phyloP scores from a whole-genome alignment of 495 filamentous ascomycete genomes.

The Cairneyella variabilis region DNA sequence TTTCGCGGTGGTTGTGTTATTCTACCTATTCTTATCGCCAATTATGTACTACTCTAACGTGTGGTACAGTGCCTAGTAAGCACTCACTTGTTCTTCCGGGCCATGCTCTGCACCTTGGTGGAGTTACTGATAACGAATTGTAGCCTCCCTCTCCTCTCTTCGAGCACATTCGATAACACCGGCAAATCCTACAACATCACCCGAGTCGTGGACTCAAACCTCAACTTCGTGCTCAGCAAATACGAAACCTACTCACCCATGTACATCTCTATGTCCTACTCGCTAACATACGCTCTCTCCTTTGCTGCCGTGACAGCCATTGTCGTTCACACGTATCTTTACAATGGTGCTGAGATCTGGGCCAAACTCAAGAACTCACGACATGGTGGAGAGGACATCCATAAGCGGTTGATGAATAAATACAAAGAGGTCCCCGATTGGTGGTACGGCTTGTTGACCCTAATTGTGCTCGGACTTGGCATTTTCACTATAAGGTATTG shows the following conservation, averaged over 20 bases:
- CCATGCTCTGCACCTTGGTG: not conserved
- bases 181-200: not conserved
- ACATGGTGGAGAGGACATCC: conserved; percentile 32
- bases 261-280: conserved; percentile 59
- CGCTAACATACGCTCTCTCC: conserved; percentile 60
- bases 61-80: conserved; percentile 3
- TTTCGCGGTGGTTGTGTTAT: not conserved
- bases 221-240: no score
- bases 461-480: conserved; percentile 55
- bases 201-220: no score
- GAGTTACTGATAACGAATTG: not conserved
- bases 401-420: conserved; percentile 54
- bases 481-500: conserved; percentile 58
- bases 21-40: not conserved
- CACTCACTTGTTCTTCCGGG: not conserved
- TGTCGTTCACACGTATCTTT: conserved; percentile 59
- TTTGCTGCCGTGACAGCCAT: conserved; percentile 65
- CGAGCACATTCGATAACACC: no score
- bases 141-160: not conserved
- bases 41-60: not conserved
- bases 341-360: not conserved
- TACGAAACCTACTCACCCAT: conserved; percentile 60
- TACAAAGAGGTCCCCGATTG: conserved; percentile 54
- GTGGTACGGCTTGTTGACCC: conserved; percentile 52
- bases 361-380: not conserved